Evolutionary conservation across 495 filamentous ascomycete genomes (phyloP).

Genomic region (Margaritispora aquatica): DNA sequence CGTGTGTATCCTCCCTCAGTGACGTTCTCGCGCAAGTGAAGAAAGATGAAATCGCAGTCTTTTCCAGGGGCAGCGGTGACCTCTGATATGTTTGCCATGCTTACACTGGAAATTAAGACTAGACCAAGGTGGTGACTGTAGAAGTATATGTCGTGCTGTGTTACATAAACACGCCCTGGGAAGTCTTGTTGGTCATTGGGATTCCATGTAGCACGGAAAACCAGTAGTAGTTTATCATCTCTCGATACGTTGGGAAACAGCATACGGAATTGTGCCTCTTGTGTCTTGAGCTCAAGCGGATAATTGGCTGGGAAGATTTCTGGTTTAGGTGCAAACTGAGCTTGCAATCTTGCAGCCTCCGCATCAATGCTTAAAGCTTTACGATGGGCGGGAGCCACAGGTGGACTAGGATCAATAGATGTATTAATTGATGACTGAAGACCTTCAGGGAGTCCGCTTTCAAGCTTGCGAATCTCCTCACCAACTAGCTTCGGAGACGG

Average conservation of each 20-base stretch:
- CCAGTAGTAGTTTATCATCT: slow-evolving; percentile 71
- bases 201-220: slow-evolving; percentile 54
- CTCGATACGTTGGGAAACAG: slow-evolving; percentile 75
- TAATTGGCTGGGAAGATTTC: slow-evolving; percentile 76
- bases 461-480: slow-evolving; percentile 22
- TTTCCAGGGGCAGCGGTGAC: slow-evolving; percentile 84
- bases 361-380: slow-evolving; percentile 78
- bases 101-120: slow-evolving; percentile 70
- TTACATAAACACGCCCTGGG: slow-evolving; percentile 85
- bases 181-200: slow-evolving; percentile 74
- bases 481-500: slow-evolving; percentile 12
- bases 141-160: slow-evolving; percentile 81
- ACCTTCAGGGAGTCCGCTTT: slow-evolving; percentile 6
- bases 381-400: slow-evolving; percentile 44
- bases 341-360: slow-evolving; percentile 19
- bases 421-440: slow-evolving; percentile 10
- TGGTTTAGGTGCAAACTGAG: slow-evolving; percentile 22
- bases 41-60: slow-evolving; percentile 89
- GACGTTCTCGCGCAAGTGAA: slow-evolving; percentile 62
- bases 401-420: slow-evolving; percentile 15
- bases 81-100: slow-evolving; percentile 70
- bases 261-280: slow-evolving; percentile 89
- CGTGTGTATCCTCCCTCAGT: slow-evolving; percentile 59
- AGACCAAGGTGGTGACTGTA: slow-evolving; percentile 94
- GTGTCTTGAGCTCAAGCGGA: slow-evolving; percentile 72